Evolutionary conservation across 208 protist species (phyloP), one percentile per base, ranked within the genome.

Genomic region (Endotrypanum monterogeii): DNA sequence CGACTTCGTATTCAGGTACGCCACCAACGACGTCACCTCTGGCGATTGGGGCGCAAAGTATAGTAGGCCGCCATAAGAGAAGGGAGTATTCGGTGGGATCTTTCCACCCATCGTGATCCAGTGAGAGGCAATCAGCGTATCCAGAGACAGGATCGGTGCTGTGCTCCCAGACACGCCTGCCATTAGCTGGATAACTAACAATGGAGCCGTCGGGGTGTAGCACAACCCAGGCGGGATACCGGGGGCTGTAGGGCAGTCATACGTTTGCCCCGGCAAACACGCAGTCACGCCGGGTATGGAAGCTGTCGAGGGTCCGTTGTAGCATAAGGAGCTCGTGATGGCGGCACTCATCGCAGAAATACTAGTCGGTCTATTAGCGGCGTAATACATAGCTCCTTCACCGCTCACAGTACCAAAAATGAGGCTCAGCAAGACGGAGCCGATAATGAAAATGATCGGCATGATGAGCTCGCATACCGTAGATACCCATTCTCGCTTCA

Each of bases 371-470:
- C 32, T 57, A 14, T 48, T 44, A 6, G 81, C 8, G 52, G 55
- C 35, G 51, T 73, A 87, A 73, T 83, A 88, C 12, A 25, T 0
- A 9, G 7, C 62, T 2, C 55, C 80, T 4, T 35, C 39, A 28
- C 57, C 46, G 1, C 30, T 32, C 20, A 41, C 44, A 37, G 48
- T 73, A 63, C 80, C 81, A 48, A 83, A 84, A 58, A 85, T 62
- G 32, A 37, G 61, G 81, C 83, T 92, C 18, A 94, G 67, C 6
- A 79, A 48, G 23, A 92, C 72, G 4, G 82, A 72, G 39, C 79
- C 82, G 30, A 89, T 28, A 30, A 92, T 81, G 60, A 94, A 90
- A n/a, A 92, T 23, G 73, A 94, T 87, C 9, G 89, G 87, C 28
- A 91, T 83, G 16, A 89, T 2, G 16, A 92, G 28, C 79, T 91